These are phyloP conservation scores for Russula abietina DNA, from an alignment of 768 basidiomycete genomes.

Conservation along the genomic window DNA sequence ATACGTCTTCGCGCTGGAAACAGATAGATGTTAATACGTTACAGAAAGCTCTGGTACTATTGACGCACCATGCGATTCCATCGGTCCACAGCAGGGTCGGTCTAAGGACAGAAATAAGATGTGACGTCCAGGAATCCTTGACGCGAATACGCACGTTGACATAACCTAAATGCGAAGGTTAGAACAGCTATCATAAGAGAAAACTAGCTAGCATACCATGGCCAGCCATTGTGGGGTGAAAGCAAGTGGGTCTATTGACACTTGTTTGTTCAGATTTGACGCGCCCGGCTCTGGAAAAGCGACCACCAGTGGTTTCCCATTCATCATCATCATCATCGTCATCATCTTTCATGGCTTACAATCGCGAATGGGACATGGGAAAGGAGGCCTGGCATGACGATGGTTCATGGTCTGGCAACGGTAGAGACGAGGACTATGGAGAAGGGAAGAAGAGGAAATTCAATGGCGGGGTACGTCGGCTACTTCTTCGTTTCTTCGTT, in stretches of 20 bases:
- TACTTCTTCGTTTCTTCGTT: constrained; percentile 3
- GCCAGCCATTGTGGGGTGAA: constrained; percentile 48
- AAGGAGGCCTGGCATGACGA: constrained; percentile 54
- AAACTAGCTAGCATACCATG: constrained; percentile 42
- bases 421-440: constrained; percentile 63
- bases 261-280: constrained; percentile 24
- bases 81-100: constrained; percentile 49
- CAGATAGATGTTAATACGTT: constrained; percentile 9
- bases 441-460: constrained; percentile 77
- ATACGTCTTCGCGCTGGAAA: constrained; percentile 73
- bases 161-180: constrained; percentile 38
- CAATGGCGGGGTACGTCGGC: constrained; percentile 59
- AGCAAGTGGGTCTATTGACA: constrained; percentile 28
- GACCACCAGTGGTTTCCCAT: constrained; percentile 21
- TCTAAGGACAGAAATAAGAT: constrained; percentile 27
- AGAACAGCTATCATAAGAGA: background rate
- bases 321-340: constrained; percentile 19
- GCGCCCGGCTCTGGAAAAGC: background rate
- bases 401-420: constrained; percentile 40
- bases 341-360: too few species aligned
- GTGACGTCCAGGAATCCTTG: constrained; percentile 9
- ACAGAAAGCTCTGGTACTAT: background rate
- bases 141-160: constrained; percentile 43
- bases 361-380: constrained; percentile 84
- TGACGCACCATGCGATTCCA: constrained; percentile 53